A percentile compares a stretch with the other conserved stretches of the same genome.
phyloP scores from a whole-genome alignment of 495 filamentous ascomycete species.

The Paragyromitra xinjiangensis region DNA sequence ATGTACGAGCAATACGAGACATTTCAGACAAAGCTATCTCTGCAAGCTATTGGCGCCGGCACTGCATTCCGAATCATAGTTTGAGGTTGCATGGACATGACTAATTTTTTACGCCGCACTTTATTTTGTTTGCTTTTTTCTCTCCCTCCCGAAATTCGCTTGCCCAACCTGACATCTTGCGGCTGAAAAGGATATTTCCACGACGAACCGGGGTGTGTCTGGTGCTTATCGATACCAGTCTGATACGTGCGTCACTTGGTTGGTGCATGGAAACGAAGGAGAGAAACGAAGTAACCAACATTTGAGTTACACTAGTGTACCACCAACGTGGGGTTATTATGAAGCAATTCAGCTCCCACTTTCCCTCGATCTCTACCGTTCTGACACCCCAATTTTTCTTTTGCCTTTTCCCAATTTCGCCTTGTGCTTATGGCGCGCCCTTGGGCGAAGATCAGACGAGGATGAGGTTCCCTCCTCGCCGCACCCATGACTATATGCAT shows the following conservation, averaged over 20 bases:
- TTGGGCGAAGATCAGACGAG: slow-evolving; percentile 42
- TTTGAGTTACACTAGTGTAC: slow-evolving; percentile 18
- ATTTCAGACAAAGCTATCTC: neutral
- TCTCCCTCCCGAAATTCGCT: slow-evolving; percentile 23
- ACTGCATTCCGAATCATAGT: neutral
- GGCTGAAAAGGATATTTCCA: slow-evolving; percentile 51
- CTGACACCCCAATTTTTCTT: slow-evolving; percentile 5
- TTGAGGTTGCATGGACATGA: slow-evolving; percentile 12
- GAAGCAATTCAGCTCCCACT: slow-evolving; percentile 4
- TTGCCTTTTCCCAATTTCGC: neutral
- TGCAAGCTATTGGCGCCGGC: neutral
- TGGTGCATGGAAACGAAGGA: slow-evolving; percentile 28
- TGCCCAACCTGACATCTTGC: slow-evolving; percentile 41
- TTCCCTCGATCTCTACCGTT: slow-evolving; percentile 12
- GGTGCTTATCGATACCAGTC: slow-evolving; percentile 42
- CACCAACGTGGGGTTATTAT: slow-evolving; percentile 25
- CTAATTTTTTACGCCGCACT: slow-evolving; percentile 46
- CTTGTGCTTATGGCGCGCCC: slow-evolving; percentile 16
- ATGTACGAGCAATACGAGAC: slow-evolving; percentile 8
- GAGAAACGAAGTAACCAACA: slow-evolving; percentile 17
- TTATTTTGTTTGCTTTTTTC: slow-evolving; percentile 49
- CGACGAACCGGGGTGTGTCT: slow-evolving; percentile 42
- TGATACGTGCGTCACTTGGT: slow-evolving; percentile 36
- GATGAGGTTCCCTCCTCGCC: slow-evolving; percentile 29
- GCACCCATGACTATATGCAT: slow-evolving; percentile 29